Conservation (phyloP, 1,139 yeast genomes). For the Barnettozyma hawaiiensis region DNA sequence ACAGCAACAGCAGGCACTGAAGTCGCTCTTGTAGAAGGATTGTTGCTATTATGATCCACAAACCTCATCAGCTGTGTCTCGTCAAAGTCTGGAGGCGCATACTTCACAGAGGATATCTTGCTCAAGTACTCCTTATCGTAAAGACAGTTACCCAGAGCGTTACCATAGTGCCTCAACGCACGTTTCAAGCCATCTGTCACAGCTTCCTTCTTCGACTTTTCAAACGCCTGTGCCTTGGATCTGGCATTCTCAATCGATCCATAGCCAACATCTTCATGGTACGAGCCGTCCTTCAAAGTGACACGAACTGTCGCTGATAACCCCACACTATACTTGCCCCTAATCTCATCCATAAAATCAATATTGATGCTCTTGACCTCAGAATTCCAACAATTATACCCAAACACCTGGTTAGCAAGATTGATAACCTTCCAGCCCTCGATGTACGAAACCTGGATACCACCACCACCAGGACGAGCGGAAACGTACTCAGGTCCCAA, state of each 20-base stretch:
- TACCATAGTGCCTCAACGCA: slow-evolving; percentile 73
- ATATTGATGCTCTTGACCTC: slow-evolving; percentile 60
- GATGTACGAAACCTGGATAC: slow-evolving; percentile 59
- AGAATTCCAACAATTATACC: slow-evolving; percentile 77
- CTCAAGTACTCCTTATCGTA: slow-evolving; percentile 63
- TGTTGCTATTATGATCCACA: slow-evolving; percentile 30
- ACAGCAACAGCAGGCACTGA: neutral
- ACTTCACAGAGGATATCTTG: slow-evolving; percentile 44
- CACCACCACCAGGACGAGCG: slow-evolving; percentile 74
- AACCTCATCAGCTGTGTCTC: slow-evolving; percentile 40
- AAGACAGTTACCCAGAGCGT: slow-evolving; percentile 72
- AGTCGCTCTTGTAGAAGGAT: slow-evolving; percentile 20
- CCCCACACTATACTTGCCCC: slow-evolving; percentile 53
- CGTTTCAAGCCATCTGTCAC: slow-evolving; percentile 76
- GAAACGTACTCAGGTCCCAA: slow-evolving; percentile 91
- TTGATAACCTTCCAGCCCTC: slow-evolving; percentile 82
- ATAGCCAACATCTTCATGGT: slow-evolving; percentile 76
- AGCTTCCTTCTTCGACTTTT: slow-evolving; percentile 77
- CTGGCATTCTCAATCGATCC: slow-evolving; percentile 73
- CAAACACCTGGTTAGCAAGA: slow-evolving; percentile 74
- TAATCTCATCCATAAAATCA: slow-evolving; percentile 64
- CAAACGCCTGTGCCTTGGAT: slow-evolving; percentile 68
- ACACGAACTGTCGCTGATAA: slow-evolving; percentile 68
- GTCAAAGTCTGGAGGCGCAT: slow-evolving; percentile 50
- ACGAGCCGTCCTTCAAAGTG: slow-evolving; percentile 68